Percentiles rank a stretch among this genome's conserved stretches.
Evolutionary conservation across 2,329 filamentous ascomycete genomes (phyloP).

Genomic region (Dactylella cylindrospora): DNA sequence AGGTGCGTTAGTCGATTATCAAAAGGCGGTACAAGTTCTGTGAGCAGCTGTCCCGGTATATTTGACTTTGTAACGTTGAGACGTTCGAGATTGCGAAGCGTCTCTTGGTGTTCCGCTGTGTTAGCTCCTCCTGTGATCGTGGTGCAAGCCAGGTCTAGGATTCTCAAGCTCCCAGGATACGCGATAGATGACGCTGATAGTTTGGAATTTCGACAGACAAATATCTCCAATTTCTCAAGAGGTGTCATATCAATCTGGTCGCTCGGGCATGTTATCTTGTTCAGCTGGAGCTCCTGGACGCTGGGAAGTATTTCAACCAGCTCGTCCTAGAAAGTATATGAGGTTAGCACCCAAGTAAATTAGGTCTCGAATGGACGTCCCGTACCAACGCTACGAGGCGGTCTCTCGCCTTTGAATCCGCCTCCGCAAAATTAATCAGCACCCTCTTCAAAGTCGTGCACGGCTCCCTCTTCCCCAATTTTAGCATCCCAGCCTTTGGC

Average conservation of each 20-base stretch:
- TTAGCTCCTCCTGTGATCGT: not conserved
- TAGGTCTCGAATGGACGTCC: not conserved
- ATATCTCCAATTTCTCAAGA: conserved; percentile 14
- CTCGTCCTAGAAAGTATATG: conserved; percentile 13
- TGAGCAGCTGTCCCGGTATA: conserved; percentile 1
- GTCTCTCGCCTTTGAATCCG: not conserved
- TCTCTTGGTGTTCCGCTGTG: conserved; percentile 18
- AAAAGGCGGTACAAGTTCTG: conserved; percentile 17
- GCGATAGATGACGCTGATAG: not conserved
- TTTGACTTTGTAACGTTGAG: conserved; percentile 20
- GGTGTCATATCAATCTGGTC: conserved; percentile 12
- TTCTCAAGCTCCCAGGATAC: conserved; percentile 11
- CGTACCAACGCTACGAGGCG: conserved; percentile 9
- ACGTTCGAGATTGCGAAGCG: conserved; percentile 14
- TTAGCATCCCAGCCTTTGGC: conserved; percentile 1
- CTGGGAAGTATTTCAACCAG: conserved; percentile 11
- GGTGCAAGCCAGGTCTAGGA: conserved; percentile 22
- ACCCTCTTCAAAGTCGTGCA: conserved; percentile 20
- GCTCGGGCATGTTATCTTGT: conserved; percentile 1
- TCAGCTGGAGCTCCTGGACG: conserved; percentile 22
- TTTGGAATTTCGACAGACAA: conserved; percentile 19
- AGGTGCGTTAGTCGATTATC: conserved; percentile 23
- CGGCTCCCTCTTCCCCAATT: conserved; percentile 14
- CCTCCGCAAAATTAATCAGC: conserved; percentile 20
- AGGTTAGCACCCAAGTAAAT: not conserved